Percentiles rank a stretch among this genome's conserved stretches.
phyloP scores from a whole-genome alignment of 2,329 filamentous ascomycete genomes.

The Cryphonectria nitschkei region DNA sequence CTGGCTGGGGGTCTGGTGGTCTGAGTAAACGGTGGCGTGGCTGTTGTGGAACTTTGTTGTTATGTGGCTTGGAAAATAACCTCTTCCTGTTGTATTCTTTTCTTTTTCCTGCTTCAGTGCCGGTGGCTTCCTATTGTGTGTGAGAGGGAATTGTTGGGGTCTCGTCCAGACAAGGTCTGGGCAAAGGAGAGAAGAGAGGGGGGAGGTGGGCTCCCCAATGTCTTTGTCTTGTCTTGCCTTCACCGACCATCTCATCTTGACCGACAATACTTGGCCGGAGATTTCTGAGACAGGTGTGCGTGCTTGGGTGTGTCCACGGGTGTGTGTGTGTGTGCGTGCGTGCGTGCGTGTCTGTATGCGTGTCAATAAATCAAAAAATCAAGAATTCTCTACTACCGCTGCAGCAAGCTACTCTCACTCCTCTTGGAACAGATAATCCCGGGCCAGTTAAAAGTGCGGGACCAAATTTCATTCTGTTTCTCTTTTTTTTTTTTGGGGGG shows the following conservation, averaged over 20 bases:
- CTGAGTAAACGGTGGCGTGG: background rate
- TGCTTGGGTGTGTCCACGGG: background rate
- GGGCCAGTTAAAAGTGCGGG: background rate
- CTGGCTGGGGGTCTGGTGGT: background rate
- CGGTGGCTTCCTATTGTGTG: background rate
- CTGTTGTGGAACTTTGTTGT: background rate
- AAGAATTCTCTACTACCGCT: too few relatives aligned
- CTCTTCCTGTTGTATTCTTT: background rate
- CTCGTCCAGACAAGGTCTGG: background rate
- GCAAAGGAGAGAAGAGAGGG: too few relatives aligned
- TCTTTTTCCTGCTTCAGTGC: background rate
- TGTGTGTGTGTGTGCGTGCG: too few relatives aligned
- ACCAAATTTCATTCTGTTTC: background rate
- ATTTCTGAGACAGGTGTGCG: background rate
- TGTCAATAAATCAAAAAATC: background rate
- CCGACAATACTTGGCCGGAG: background rate
- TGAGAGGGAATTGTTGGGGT: background rate
- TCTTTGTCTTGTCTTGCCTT: background rate
- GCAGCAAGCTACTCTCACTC: background rate
- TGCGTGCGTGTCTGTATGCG: background rate
- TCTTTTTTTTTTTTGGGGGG: background rate
- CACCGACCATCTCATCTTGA: conserved; percentile 1
- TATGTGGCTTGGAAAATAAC: background rate
- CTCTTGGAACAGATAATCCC: background rate
- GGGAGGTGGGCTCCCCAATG: too few relatives aligned